Percentiles rank a stretch among this genome's conserved stretches.
Evolutionary conservation across 768 basidiomycete genomes (phyloP).

Genomic region (Kondoa subrosea): DNA sequence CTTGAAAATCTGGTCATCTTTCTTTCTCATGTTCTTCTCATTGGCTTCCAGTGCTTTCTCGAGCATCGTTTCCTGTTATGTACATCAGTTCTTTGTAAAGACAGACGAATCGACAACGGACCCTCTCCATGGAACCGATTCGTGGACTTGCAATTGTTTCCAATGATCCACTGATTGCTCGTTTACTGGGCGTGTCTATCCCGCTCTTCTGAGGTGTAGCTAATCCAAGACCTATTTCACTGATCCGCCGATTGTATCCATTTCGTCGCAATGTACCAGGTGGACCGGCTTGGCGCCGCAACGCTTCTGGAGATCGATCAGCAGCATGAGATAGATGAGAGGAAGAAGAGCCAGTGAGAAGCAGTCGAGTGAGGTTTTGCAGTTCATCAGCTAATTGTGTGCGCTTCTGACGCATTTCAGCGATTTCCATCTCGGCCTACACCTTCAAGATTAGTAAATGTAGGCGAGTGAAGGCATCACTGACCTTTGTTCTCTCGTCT

Average conservation of each 20-base stretch:
- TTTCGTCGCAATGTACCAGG: not conserved
- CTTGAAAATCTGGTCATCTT: conserved; percentile 5
- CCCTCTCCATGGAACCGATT: not conserved
- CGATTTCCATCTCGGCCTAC: conserved; percentile 9
- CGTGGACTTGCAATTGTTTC: not conserved
- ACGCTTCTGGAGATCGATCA: not conserved
- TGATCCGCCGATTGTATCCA: not conserved
- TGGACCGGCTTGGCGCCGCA: not conserved
- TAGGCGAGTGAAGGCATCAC: not conserved
- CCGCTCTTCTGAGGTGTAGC: not conserved
- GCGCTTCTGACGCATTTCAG: conserved; percentile 10
- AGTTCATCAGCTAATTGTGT: conserved; percentile 12
- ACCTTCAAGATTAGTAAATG: not conserved
- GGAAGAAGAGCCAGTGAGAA: conserved; percentile 12
- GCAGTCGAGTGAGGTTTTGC: conserved; percentile 10
- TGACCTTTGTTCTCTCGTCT: conserved; percentile 30
- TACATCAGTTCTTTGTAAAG: not conserved
- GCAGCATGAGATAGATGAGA: conserved; percentile 5
- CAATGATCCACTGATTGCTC: conserved; percentile 2
- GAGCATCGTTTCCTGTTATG: not conserved
- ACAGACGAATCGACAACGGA: not conserved
- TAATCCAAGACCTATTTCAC: not conserved
- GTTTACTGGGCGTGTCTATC: not conserved
- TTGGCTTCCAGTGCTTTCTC: conserved; percentile 1
- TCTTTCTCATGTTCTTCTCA: not conserved